Evolutionary conservation across 2,329 filamentous ascomycete genomes (phyloP).

Genomic region (Diaporthe sp.): DNA sequence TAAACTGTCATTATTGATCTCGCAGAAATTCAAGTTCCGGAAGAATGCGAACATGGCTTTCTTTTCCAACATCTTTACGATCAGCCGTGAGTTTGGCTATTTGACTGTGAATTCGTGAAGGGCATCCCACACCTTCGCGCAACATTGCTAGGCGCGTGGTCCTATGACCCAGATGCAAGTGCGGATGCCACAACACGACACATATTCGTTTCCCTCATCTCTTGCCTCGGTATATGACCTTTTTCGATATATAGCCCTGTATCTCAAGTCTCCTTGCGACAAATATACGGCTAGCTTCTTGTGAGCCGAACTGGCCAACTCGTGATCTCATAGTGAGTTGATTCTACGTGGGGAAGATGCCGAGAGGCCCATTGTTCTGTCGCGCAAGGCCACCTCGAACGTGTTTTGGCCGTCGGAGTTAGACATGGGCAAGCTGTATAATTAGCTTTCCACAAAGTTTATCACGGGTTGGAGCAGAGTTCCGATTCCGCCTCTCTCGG

Average conservation of each 20-base stretch:
- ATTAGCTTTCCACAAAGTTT: background rate
- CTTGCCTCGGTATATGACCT: too few species aligned
- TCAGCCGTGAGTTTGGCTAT: too few species aligned
- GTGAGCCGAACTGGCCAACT: too few species aligned
- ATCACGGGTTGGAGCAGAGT: background rate
- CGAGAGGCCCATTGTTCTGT: background rate
- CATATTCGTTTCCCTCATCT: too few species aligned
- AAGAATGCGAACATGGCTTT: too few species aligned
- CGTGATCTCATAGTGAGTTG: background rate
- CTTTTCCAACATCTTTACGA: too few species aligned
- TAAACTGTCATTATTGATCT: background rate
- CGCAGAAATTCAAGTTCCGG: background rate
- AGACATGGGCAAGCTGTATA: background rate
- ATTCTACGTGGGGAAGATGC: background rate
- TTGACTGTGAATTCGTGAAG: too few species aligned
- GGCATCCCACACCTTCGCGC: background rate
- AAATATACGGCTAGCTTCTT: background rate
- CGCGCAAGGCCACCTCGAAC: background rate
- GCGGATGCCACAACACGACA: background rate
- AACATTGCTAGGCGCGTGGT: background rate
- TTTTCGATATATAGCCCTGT: background rate
- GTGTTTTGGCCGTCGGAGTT: background rate
- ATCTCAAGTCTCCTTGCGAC: background rate
- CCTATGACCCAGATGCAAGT: background rate
- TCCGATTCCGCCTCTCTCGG: background rate